Percentiles rank a stretch among this genome's conserved stretches.
phyloP scores from a whole-genome alignment of 169 alveolate species.

The Plasmodium gaboni region DNA sequence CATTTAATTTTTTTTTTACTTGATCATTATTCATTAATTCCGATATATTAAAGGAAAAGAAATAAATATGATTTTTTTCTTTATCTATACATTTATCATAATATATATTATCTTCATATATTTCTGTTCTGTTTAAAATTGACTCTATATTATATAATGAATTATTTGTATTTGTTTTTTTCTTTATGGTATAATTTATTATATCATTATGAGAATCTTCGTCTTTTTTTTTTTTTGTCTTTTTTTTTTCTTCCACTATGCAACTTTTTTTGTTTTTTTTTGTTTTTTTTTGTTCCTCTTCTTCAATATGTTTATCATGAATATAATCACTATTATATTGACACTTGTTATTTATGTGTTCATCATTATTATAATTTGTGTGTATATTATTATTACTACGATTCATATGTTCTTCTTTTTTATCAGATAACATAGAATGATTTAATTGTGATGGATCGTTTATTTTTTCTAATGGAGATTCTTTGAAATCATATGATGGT shows the following conservation, averaged over 20 bases:
- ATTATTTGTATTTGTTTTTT: neutral
- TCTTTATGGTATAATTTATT: slow-evolving; percentile 9
- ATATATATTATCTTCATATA: too few relatives aligned
- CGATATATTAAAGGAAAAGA: slow-evolving; percentile 27
- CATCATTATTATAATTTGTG: neutral
- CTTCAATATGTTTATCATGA: neutral
- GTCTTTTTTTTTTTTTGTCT: slow-evolving; percentile 11
- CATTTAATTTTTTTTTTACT: slow-evolving; percentile 8
- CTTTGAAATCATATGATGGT: too few relatives aligned
- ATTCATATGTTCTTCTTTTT: neutral
- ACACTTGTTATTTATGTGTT: neutral
- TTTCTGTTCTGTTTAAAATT: neutral
- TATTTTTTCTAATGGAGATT: too few relatives aligned
- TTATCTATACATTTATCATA: too few relatives aligned
- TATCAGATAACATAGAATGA: neutral
- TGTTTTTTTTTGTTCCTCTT: neutral
- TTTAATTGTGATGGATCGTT: too few relatives aligned
- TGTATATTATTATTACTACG: neutral
- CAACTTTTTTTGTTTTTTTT: neutral
- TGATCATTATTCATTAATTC: slow-evolving; percentile 27
- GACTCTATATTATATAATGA: slow-evolving; percentile 4
- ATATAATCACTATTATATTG: neutral
- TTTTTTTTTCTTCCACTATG: neutral
- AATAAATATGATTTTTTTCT: slow-evolving; percentile 1
- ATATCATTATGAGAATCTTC: neutral